These are phyloP conservation scores for Magnusiomyces paraingens DNA, from an alignment of 1,139 yeast genomes.

Conservation along the genomic window DNA sequence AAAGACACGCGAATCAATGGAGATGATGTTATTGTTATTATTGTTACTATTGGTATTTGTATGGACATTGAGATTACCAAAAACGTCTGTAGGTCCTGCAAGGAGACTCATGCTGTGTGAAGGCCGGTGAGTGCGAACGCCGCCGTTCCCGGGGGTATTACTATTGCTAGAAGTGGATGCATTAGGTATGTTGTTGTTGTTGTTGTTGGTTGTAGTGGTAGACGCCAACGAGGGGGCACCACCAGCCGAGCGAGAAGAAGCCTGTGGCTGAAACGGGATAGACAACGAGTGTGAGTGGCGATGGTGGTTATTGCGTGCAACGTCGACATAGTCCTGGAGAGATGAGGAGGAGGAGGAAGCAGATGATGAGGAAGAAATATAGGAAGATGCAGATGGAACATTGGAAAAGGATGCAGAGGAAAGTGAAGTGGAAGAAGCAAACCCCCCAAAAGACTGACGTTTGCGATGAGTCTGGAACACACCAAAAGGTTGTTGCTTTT, in stretches of 20 bases:
- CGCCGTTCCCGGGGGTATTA: too few species aligned
- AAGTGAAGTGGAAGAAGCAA: neutral
- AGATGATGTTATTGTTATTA: too few species aligned
- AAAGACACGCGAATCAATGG: too few species aligned
- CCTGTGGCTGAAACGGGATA: neutral
- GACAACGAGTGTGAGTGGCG: conserved; percentile 4
- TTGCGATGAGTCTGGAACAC: conserved; percentile 11
- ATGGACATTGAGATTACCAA: too few species aligned
- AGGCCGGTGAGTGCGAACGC: too few species aligned
- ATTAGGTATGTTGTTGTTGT: too few species aligned
- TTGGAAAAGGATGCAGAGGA: conserved; percentile 2
- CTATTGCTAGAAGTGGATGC: too few species aligned
- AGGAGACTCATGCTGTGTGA: too few species aligned
- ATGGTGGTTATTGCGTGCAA: neutral
- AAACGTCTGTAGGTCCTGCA: too few species aligned
- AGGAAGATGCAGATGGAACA: conserved; percentile 6
- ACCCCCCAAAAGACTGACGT: conserved; percentile 6
- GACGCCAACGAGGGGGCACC: neutral
- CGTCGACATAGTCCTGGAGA: conserved; percentile 18
- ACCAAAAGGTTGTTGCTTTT: conserved; percentile 9
- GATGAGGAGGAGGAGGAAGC: conserved; percentile 12
- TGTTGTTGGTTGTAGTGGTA: too few species aligned
- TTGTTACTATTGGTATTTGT: too few species aligned
- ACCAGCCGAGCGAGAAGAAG: neutral
- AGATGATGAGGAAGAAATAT: conserved; percentile 6